Evolutionary conservation across 768 basidiomycete genomes (phyloP), one percentile per base, ranked within the genome.

Genomic region (Tephrocybe sp.): DNA sequence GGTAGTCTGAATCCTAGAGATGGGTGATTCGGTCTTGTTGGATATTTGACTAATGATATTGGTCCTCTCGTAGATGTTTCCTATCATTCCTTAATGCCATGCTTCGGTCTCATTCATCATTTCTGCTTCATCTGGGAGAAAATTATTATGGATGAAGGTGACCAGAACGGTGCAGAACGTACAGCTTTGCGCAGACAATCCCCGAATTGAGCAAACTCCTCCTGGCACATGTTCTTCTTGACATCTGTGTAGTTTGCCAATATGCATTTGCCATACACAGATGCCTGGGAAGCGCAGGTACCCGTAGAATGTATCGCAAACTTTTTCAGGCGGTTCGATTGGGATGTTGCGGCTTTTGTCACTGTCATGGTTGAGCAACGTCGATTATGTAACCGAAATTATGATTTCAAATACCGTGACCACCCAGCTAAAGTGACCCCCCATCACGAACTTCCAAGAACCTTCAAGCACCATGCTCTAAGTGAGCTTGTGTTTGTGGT

Each of bases 201-300:
- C 34, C 85, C 87, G 68, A 98, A 99, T 56, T 81, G 81, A 11
- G 74, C 74, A 55, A 97, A 98, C 68, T 98, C 93, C 2, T 80
- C 78, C 45, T 81, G 81, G 72, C 96, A 99, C 59, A 84, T 80
- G 59, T 91, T 90, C 66, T 88, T 88, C 53, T 74, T 81, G 4
- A 93, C 86, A 55, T 98, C 96, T 24, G 82, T 82, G 67, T 97
- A 96, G 3, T 81, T 81, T 1, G 83, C 79, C 24, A 88, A 73
- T 40, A 98, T 85, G 69, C 96, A 99, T 73, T 87, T 87, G 20
- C 93, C 96, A 65, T 99, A 99, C 4, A 70, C 74, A 3, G 81
- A 67, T 23, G 94, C 93, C 63, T 93, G 80, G 6, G 74, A 55
- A 8, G 86, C 73, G 60, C 90, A 91, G 14, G 88, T 89, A 2